Evolutionary conservation across 148 eudicot species (phyloP).

Genomic region (Heliamphora exappendiculata): DNA sequence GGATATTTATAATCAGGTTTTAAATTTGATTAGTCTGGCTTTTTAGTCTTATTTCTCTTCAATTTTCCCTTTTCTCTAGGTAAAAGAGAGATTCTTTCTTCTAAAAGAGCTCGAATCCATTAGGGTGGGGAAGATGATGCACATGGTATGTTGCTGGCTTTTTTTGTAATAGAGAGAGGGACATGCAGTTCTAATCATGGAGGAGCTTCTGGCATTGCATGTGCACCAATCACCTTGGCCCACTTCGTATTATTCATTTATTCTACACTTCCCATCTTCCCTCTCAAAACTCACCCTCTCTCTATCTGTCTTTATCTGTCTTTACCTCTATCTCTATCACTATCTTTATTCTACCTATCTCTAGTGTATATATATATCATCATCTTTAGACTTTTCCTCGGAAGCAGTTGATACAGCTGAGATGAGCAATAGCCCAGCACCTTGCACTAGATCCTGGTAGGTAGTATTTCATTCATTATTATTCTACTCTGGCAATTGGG

Average conservation of each 20-base stretch:
- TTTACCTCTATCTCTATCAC: constrained; percentile 18
- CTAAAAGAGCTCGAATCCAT: constrained; percentile 16
- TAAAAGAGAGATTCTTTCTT: constrained; percentile 41
- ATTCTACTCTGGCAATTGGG: not conserved
- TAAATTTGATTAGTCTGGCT: constrained; percentile 16
- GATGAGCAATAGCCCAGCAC: constrained; percentile 44
- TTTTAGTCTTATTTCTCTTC: constrained; percentile 16
- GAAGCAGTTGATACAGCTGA: constrained; percentile 10
- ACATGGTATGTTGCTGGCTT: constrained; percentile 35
- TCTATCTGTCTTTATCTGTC: constrained; percentile 21
- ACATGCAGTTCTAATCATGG: constrained; percentile 33
- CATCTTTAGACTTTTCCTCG: constrained; percentile 11
- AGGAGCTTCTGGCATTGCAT: constrained; percentile 60
- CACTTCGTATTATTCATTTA: constrained; percentile 43
- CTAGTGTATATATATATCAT: constrained; percentile 3
- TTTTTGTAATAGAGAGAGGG: constrained; percentile 21
- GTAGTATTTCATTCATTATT: not conserved
- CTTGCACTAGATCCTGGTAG: constrained; percentile 51
- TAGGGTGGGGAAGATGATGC: constrained; percentile 36
- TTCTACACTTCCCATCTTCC: constrained; percentile 21
- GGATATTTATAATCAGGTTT: not conserved
- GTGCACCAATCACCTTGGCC: constrained; percentile 56
- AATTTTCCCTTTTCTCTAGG: not conserved
- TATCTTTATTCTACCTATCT: too few relatives aligned
- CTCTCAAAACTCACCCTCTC: constrained; percentile 17